Conservation (phyloP, 1,139 yeast species). For the Lodderomyces oxycetoniae region DNA sequence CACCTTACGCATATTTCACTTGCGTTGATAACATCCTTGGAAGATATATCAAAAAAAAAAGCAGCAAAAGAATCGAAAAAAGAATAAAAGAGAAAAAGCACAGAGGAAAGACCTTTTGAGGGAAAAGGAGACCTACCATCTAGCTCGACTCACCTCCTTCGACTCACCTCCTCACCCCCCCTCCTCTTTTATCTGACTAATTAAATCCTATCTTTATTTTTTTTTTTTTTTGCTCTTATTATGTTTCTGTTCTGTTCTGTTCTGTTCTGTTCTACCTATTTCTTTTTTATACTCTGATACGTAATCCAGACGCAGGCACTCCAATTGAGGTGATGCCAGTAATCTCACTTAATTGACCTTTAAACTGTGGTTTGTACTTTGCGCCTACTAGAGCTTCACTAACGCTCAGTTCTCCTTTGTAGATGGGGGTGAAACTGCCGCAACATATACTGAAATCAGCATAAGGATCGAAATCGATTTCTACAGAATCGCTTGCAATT, state of each 20-base stretch:
- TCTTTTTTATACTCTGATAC: conserved; percentile 31
- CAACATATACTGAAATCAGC: conserved; percentile 92
- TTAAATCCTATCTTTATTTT: background rate
- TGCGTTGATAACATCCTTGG: too few species aligned
- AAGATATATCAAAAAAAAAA: too few species aligned
- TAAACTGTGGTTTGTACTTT: conserved; percentile 68
- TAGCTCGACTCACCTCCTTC: too few species aligned
- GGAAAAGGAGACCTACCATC: too few species aligned
- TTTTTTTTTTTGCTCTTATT: background rate
- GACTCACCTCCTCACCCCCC: too few species aligned
- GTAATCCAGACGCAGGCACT: conserved; percentile 92
- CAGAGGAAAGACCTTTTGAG: too few species aligned
- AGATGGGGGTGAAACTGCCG: conserved; percentile 81
- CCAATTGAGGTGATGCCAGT: conserved; percentile 80
- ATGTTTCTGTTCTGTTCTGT: background rate
- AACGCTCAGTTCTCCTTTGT: conserved; percentile 64
- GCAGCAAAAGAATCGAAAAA: too few species aligned
- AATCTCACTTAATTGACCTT: conserved; percentile 75
- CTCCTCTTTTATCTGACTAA: too few species aligned
- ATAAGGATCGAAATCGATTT: conserved; percentile 87
- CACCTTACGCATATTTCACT: too few species aligned
- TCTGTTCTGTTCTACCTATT: background rate
- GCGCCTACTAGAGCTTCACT: conserved; percentile 91
- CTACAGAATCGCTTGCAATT: conserved; percentile 78
- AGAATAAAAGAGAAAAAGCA: too few species aligned